Evolutionary conservation across 2,329 filamentous ascomycete genomes (phyloP), one percentile per base, ranked within the genome.

Genomic region (Plenodomus tracheiphilus): DNA sequence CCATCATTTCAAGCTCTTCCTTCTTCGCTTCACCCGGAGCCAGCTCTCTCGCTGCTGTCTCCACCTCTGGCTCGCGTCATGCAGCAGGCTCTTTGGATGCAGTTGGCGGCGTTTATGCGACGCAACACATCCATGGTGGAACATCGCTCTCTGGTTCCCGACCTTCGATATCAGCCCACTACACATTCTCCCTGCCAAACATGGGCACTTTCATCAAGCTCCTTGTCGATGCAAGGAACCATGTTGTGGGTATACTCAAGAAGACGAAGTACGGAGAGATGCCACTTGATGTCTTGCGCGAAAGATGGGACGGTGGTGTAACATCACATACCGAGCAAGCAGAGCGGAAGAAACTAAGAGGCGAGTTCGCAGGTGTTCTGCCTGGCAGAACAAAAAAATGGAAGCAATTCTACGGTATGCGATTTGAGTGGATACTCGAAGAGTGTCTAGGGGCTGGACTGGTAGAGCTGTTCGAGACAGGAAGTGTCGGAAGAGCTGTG

Each of bases 381-480:
- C 81, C 83, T 0, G 84, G 84, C 0, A 75, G 81, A 61, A 87
- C 85, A 15, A 82, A 79, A 65, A 86, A 84, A 65, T 91, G 88
- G 88, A 85, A 80, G 65, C 79, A 82, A 22, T 88, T 89, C 54
- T 82, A 83, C 62, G 88, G 88, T 0, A 70, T 90, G 51, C 74
- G 80, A 37, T 91, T 90, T 69, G 81, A 86, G 49, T 91, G 86
- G 85, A 77, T 88, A 15, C 66, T 91, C 36, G 84, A 81, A 35
- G 87, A 91, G 68, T 87, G 86, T 37, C 77, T 89, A 19, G 88
- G 87, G 0, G 77, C 84, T 21, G 88, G 88, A 1, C 64, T 86
- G 15, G 80, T 91, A 3, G 88, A 92, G 70, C 73, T 89, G 13
- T 92, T 92, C 68, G 83, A 89, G 63, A 91, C 88, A 11, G 79